Evolutionary conservation across 2,329 filamentous ascomycete genomes (phyloP).

Genomic region (Davidsoniella australis): DNA sequence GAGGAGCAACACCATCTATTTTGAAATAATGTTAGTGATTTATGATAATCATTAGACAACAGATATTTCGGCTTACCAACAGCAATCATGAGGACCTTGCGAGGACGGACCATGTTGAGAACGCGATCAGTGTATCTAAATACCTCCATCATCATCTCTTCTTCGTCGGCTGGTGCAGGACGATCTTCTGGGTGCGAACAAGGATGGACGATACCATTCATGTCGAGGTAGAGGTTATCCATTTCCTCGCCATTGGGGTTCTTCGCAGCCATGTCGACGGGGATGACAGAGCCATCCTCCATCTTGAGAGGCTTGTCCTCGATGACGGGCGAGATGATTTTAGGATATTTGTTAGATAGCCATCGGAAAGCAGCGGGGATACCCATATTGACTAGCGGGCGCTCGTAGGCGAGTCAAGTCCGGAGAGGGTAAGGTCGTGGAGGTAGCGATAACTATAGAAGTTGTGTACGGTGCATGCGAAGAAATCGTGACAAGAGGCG

Average conservation of each 20-base stretch:
- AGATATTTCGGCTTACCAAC: slow-evolving; percentile 46
- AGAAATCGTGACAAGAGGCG: neutral
- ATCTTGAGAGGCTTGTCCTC: slow-evolving; percentile 71
- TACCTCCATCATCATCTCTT: slow-evolving; percentile 98
- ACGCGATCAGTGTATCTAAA: slow-evolving; percentile 98
- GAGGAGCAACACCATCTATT: slow-evolving; percentile 81
- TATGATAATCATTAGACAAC: slow-evolving; percentile 14
- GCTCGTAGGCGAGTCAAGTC: neutral
- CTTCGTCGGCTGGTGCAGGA: slow-evolving; percentile 79
- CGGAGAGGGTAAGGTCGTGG: neutral
- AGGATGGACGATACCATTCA: slow-evolving; percentile 99
- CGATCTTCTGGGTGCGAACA: slow-evolving; percentile 94
- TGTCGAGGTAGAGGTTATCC: slow-evolving; percentile 94
- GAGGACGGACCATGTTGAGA: slow-evolving; percentile 93
- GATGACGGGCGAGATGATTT: slow-evolving; percentile 82
- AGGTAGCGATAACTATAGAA: neutral
- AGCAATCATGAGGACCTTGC: slow-evolving; percentile 93
- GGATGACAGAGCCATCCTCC: slow-evolving; percentile 64
- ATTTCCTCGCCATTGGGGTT: slow-evolving; percentile 98
- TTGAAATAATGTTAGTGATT: slow-evolving; percentile 11
- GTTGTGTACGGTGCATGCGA: neutral
- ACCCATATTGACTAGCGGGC: slow-evolving; percentile 46
- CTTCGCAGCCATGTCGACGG: slow-evolving; percentile 64
- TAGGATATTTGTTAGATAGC: slow-evolving; percentile 93
- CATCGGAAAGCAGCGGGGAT: slow-evolving; percentile 90